phyloP scores from a whole-genome alignment of 2,329 filamentous ascomycete genomes.

The Penicillium griseofulvum region DNA sequence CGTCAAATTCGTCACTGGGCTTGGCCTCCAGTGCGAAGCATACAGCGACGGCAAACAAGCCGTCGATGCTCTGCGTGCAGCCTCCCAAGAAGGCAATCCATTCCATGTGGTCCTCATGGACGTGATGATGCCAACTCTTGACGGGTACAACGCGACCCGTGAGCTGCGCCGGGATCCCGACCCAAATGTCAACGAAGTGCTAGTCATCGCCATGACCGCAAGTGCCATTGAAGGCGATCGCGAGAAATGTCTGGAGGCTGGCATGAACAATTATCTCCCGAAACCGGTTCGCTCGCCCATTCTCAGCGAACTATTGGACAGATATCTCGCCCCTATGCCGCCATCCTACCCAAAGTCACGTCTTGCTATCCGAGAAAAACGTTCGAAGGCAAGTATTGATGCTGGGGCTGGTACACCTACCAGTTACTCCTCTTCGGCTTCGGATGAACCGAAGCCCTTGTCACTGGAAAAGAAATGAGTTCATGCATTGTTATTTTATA shows the following conservation, averaged over 20 bases:
- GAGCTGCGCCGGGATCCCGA: constrained; percentile 74
- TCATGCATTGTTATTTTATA: constrained; percentile 19
- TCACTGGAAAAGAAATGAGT: constrained; percentile 23
- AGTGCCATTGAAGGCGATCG: constrained; percentile 91
- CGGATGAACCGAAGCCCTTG: constrained; percentile 24
- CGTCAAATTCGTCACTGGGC: constrained; percentile 80
- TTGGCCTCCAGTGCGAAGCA: constrained; percentile 83
- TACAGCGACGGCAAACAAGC: constrained; percentile 88
- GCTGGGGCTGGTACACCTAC: constrained; percentile 25
- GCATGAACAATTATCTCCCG: constrained; percentile 96
- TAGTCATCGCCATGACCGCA: constrained; percentile 98
- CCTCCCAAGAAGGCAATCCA: constrained; percentile 67
- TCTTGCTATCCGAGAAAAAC: constrained; percentile 30
- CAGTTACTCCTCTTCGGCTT: constrained; percentile 27
- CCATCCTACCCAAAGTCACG: constrained; percentile 37
- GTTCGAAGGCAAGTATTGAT: constrained; percentile 28
- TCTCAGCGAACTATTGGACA: constrained; percentile 76
- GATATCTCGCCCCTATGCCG: constrained; percentile 57
- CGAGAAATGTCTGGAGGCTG: constrained; percentile 91
- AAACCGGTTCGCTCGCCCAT: constrained; percentile 91
- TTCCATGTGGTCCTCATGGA: constrained; percentile 96
- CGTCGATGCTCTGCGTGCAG: constrained; percentile 76
- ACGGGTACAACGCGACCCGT: constrained; percentile 88
- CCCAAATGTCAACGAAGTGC: constrained; percentile 71
- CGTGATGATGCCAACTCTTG: constrained; percentile 90